These are phyloP conservation scores for Xanthoconium stramineum DNA, from an alignment of 768 basidiomycete species.

Conservation along the genomic window DNA sequence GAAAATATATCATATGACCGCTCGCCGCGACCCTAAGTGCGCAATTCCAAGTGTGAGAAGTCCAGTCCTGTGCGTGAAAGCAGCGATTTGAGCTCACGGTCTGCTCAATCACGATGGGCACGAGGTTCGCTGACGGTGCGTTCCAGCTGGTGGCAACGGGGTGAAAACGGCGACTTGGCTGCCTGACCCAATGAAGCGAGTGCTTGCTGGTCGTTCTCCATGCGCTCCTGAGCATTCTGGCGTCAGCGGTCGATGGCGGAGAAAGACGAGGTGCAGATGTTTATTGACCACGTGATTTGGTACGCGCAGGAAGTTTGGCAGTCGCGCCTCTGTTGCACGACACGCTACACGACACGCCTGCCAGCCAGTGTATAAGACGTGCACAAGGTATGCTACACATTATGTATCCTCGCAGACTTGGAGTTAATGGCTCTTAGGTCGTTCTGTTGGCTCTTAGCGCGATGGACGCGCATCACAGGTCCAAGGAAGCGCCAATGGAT, in stretches of 20 bases:
- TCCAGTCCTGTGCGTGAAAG: conserved; percentile 5
- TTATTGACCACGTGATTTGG: conserved; percentile 26
- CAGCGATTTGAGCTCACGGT: conserved; percentile 50
- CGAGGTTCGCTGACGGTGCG: conserved; percentile 58
- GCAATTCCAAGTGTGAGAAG: conserved; percentile 14
- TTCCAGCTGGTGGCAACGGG: conserved; percentile 47
- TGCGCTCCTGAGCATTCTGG: conserved; percentile 29
- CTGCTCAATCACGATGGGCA: conserved; percentile 92
- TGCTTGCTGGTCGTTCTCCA: conserved; percentile 23
- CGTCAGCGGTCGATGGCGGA: background rate
- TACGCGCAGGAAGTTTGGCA: conserved; percentile 11
- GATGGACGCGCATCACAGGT: conserved; percentile 40
- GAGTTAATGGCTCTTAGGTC: background rate
- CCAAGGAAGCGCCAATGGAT: conserved; percentile 86
- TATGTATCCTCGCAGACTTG: background rate
- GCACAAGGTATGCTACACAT: conserved; percentile 14
- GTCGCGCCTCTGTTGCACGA: conserved; percentile 12
- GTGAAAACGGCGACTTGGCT: conserved; percentile 46
- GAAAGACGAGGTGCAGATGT: background rate
- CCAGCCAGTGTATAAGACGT: conserved; percentile 1
- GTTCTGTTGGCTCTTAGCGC: background rate
- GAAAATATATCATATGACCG: conserved; percentile 97
- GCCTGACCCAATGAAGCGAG: conserved; percentile 8
- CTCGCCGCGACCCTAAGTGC: conserved; percentile 71
- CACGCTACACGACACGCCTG: background rate